Base-by-base conservation (phyloP, 331 rosid species). In the Telfairia occidentalis region DNA sequence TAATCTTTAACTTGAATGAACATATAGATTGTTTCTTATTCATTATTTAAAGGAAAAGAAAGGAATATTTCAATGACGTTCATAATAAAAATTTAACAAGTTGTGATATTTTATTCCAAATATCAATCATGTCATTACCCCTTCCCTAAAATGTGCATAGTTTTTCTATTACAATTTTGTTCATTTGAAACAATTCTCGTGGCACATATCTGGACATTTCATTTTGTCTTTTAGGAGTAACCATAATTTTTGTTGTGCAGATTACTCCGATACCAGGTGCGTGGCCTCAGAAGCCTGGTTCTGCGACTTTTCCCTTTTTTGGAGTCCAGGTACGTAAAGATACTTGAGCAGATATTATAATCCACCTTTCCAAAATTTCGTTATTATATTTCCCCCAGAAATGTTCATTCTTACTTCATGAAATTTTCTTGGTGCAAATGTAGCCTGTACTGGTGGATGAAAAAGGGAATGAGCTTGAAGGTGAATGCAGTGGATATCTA, bases 271-370 rank as follows among this genome's bases (percentile, higher is more conserved):
- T 95, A 60, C 97, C 97, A 0, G 99, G 99, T 75, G 96, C 97
- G 69, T 95, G 99, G 99, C 88, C 97, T 66, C 97, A 87, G 81
- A 95, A 95, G 83, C 99, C 97, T 72, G 99, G 97, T 78, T 95
- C 97, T 50, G 97, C 99, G 9, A 95, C 99, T 54, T 85, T 90
- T 79, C 99, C 99, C 78, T 95, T 95, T 88, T 95, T 95, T 82
- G 99, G 99, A 81, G 96, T 92, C 82, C 90, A 95, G 96, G 99
- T 95, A 42, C 69, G 66, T 67, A 45, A 54, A 60, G 55, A 63
- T 79, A 34, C 29, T 16, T 43, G 30, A 79, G 53, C 73, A 48
- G 70, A 75, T 80, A 30, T 45, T 11, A 78, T 78, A 65, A 72
- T 79, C 43, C 0, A 57, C 18, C 37, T 50, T 60, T 52, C 38